These are phyloP conservation scores for Neofusicoccum laricinum DNA, from an alignment of 2,329 filamentous ascomycete genomes.

Conservation along the genomic window DNA sequence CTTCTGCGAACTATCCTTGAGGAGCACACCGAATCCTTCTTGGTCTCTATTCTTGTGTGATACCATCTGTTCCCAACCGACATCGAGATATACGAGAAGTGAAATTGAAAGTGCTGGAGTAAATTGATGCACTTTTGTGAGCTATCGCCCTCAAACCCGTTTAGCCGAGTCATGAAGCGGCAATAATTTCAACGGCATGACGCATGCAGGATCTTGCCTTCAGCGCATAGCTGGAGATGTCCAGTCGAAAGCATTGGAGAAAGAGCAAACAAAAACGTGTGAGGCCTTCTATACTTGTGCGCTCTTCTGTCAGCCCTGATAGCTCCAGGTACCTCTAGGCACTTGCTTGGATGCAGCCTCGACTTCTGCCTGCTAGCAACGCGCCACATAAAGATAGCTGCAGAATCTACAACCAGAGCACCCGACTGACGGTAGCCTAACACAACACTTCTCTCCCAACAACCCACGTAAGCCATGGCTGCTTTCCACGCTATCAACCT, in stretches of 20 bases:
- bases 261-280: not conserved
- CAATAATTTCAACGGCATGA: not conserved
- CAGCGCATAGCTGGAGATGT: too few species aligned
- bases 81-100: too few species aligned
- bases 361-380: not conserved
- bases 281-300: not conserved
- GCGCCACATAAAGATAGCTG: not conserved
- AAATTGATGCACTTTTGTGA: too few species aligned
- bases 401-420: not conserved
- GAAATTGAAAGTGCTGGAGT: too few species aligned
- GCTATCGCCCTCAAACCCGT: too few species aligned
- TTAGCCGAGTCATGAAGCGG: not conserved
- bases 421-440: not conserved
- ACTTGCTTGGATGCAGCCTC: not conserved
- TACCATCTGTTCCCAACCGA: too few species aligned
- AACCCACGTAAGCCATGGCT: slow-evolving; percentile 40
- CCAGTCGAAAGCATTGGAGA: not conserved
- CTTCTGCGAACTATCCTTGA: not conserved
- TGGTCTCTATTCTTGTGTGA: too few species aligned
- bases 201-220: not conserved
- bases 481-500: slow-evolving; percentile 58
- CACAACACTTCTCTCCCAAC: not conserved
- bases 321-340: not conserved
- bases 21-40: not conserved
- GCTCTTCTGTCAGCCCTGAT: not conserved